phyloP scores from a whole-genome alignment of 768 basidiomycete genomes.

The Omphalotus guepiniiformis region DNA sequence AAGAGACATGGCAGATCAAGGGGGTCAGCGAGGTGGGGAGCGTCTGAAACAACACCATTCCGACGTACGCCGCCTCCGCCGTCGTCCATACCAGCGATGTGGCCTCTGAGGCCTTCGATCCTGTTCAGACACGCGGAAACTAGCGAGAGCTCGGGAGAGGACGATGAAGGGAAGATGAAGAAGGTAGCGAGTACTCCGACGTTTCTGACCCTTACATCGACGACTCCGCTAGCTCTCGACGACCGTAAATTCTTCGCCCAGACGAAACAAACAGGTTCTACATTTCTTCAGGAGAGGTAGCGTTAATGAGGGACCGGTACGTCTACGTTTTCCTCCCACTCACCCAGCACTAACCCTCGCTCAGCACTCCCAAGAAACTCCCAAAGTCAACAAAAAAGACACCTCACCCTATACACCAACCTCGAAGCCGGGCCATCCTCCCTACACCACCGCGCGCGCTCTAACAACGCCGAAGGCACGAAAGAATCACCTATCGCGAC shows the following conservation, averaged over 20 bases:
- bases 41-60: too few species aligned
- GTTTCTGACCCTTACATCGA: constrained; percentile 92
- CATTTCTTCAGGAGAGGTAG: constrained; percentile 85
- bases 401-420: background rate
- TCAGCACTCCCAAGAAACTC: constrained; percentile 65
- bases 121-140: too few species aligned
- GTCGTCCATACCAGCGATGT: constrained; percentile 23
- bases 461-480: constrained; percentile 26
- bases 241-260: constrained; percentile 88
- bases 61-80: constrained; percentile 29
- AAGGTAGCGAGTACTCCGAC: constrained; percentile 81
- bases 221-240: constrained; percentile 85
- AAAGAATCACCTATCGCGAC: constrained; percentile 50
- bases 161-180: constrained; percentile 44
- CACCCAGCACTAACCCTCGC: constrained; percentile 16
- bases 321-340: constrained; percentile 10
- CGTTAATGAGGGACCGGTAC: constrained; percentile 73
- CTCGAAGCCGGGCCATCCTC: constrained; percentile 5
- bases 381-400: constrained; percentile 67
- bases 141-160: too few species aligned
- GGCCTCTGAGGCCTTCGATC: constrained; percentile 14
- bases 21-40: constrained; percentile 52
- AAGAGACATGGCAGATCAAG: constrained; percentile 62
- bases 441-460: background rate
- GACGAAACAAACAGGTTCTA: constrained; percentile 91